Evolutionary conservation across 169 alveolate genomes (phyloP).

Genomic region (Eimeria falciformis): DNA sequence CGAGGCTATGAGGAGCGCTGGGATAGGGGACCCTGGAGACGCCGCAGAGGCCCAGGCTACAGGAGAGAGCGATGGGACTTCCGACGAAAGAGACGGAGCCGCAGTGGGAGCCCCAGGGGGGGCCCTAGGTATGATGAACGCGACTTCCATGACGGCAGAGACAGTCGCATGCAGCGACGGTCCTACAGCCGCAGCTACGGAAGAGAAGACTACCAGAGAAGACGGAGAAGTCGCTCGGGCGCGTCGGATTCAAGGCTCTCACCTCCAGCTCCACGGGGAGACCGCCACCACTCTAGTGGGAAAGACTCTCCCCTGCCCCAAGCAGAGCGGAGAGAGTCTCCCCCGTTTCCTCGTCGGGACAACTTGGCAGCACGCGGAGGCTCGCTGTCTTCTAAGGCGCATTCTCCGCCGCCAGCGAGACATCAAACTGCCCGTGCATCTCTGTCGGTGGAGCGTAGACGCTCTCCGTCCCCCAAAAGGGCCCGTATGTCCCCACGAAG

Average conservation of each 20-base stretch:
- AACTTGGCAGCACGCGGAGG: too few relatives aligned
- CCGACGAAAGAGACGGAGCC: constrained; percentile 20
- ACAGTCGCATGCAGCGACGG: constrained; percentile 11
- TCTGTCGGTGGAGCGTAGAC: too few relatives aligned
- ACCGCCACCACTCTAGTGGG: not conserved
- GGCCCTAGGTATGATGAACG: not conserved
- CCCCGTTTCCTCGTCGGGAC: too few relatives aligned
- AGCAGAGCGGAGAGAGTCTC: not conserved
- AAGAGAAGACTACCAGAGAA: not conserved
- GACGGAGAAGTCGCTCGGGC: not conserved
- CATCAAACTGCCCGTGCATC: too few relatives aligned
- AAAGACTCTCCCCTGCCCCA: not conserved
- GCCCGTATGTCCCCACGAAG: too few relatives aligned
- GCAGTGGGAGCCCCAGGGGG: not conserved
- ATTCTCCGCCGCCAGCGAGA: too few relatives aligned
- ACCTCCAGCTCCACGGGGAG: not conserved
- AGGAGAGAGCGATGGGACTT: not conserved
- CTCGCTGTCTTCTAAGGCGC: too few relatives aligned
- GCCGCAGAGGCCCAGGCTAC: not conserved
- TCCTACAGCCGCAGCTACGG: constrained; percentile 40
- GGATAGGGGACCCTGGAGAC: constrained; percentile 14
- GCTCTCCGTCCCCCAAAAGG: too few relatives aligned
- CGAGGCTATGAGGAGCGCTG: not conserved
- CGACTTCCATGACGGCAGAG: not conserved
- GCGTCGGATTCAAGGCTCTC: not conserved